A percentile compares a stretch with the other conserved stretches of the same genome.
These are phyloP conservation scores for Monilinia fructicola DNA, from an alignment of 2,329 filamentous ascomycete genomes.

Conservation along the genomic window DNA sequence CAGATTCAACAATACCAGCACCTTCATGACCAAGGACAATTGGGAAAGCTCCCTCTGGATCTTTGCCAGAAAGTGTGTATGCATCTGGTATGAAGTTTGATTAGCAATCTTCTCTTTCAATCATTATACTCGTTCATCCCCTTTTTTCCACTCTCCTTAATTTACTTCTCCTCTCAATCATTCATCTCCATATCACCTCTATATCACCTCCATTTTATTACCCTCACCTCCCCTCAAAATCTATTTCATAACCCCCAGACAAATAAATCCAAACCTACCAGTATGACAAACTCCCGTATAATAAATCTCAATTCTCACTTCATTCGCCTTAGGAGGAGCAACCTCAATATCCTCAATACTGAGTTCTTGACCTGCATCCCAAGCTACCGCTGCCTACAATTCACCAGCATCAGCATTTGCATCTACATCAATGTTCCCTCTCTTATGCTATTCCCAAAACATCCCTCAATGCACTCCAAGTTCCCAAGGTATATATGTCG, in stretches of 20 bases:
- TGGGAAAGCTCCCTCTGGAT: conserved; percentile 92
- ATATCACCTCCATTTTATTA: too few relatives aligned
- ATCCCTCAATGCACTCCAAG: neutral
- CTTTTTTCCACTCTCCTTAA: neutral
- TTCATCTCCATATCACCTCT: too few relatives aligned
- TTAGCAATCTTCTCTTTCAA: neutral
- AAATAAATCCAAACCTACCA: conserved; percentile 53
- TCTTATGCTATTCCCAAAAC: too few relatives aligned
- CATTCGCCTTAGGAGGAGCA: conserved; percentile 80
- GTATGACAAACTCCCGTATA: conserved; percentile 99
- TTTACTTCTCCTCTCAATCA: neutral
- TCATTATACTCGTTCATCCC: neutral
- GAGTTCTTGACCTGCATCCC: conserved; percentile 91
- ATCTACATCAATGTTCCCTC: neutral
- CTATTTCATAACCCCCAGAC: too few relatives aligned
- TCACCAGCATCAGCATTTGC: conserved; percentile 25
- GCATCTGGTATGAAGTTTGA: conserved; percentile 59
- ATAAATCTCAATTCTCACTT: conserved; percentile 95
- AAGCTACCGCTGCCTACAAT: conserved; percentile 86
- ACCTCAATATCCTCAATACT: conserved; percentile 92
- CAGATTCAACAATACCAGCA: conserved; percentile 87
- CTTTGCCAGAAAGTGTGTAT: conserved; percentile 93
- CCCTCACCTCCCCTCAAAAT: neutral
- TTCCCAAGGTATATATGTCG: too few relatives aligned
- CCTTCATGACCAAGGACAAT: conserved; percentile 88